These are phyloP conservation scores for Ceratocystiopsis minuta DNA, from an alignment of 2,329 filamentous ascomycete species.

Conservation along the genomic window DNA sequence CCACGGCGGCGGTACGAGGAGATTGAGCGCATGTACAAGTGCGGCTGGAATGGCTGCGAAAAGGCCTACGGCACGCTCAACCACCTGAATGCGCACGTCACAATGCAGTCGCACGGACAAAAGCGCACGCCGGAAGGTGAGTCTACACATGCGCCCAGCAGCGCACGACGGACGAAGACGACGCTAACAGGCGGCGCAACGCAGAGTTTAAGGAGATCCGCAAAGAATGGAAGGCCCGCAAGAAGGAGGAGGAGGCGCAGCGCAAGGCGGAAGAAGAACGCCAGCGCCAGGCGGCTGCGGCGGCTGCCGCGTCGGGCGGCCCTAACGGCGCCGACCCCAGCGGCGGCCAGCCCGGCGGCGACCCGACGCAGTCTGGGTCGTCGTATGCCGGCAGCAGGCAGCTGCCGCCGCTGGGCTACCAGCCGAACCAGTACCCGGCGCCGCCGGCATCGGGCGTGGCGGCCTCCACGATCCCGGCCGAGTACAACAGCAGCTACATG, in stretches of 20 bases:
- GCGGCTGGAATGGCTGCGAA: slow-evolving; percentile 94
- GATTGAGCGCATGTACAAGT: slow-evolving; percentile 99
- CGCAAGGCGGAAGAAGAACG: slow-evolving; percentile 87
- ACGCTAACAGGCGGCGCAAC: not conserved
- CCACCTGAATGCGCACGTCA: slow-evolving; percentile 93
- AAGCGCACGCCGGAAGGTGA: slow-evolving; percentile 96
- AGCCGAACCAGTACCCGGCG: slow-evolving; percentile 48
- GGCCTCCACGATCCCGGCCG: slow-evolving; percentile 34
- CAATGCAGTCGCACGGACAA: slow-evolving; percentile 90
- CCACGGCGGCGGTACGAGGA: slow-evolving; percentile 89
- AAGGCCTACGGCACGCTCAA: slow-evolving; percentile 97
- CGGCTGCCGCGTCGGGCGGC: slow-evolving; percentile 33
- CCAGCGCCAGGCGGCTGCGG: slow-evolving; percentile 35
- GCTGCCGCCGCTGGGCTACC: slow-evolving; percentile 59
- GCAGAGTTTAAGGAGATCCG: slow-evolving; percentile 83
- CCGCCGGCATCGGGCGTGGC: slow-evolving; percentile 35
- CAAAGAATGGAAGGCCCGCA: slow-evolving; percentile 97
- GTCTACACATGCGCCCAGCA: slow-evolving; percentile 13
- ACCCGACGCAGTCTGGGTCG: slow-evolving; percentile 36
- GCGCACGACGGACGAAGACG: no score
- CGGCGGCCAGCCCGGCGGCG: slow-evolving; percentile 28
- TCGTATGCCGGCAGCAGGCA: slow-evolving; percentile 44
- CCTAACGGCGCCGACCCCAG: slow-evolving; percentile 32
- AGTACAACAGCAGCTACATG: slow-evolving; percentile 36
- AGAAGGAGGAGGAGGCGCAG: slow-evolving; percentile 91